These are phyloP conservation scores for Termitomyces bulborhizus DNA, from an alignment of 768 basidiomycete species.

Conservation along the genomic window DNA sequence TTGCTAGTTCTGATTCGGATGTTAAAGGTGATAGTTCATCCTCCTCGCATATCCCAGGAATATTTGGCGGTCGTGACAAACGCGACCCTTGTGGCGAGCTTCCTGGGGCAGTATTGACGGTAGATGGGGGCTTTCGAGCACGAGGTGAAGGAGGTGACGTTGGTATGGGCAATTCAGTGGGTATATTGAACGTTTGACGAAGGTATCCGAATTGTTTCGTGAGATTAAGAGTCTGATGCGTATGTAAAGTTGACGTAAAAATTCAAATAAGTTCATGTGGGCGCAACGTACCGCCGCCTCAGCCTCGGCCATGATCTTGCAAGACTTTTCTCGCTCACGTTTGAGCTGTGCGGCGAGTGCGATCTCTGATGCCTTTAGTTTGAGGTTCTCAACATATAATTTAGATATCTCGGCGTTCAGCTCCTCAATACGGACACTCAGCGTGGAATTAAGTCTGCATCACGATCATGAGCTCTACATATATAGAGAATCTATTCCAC, in stretches of 20 bases:
- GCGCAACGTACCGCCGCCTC: slow-evolving; percentile 57
- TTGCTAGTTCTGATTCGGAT: slow-evolving; percentile 34
- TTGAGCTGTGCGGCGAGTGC: slow-evolving; percentile 70
- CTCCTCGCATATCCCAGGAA: slow-evolving; percentile 65
- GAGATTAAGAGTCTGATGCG: slow-evolving; percentile 45
- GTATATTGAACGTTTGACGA: slow-evolving; percentile 55
- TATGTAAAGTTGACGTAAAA: slow-evolving; percentile 11
- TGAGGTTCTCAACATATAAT: slow-evolving; percentile 79
- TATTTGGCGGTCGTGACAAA: slow-evolving; percentile 57
- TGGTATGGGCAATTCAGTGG: slow-evolving; percentile 23
- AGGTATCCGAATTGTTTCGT: slow-evolving; percentile 61
- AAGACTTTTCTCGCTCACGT: slow-evolving; percentile 73
- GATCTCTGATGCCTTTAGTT: slow-evolving; percentile 76
- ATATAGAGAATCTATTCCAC: slow-evolving; percentile 14
- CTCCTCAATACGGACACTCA: slow-evolving; percentile 80
- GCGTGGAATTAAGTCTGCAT: slow-evolving; percentile 73
- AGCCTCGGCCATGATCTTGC: slow-evolving; percentile 64
- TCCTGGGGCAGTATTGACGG: slow-evolving; percentile 26
- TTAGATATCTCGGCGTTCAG: slow-evolving; percentile 76
- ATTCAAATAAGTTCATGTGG: neutral
- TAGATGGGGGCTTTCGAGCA: slow-evolving; percentile 40
- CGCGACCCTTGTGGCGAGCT: slow-evolving; percentile 45
- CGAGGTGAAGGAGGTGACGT: slow-evolving; percentile 43
- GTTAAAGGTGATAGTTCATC: slow-evolving; percentile 48
- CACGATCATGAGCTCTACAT: neutral